Base-by-base conservation (phyloP, 805 yeast genomes). In the Yarrowia sp. region DNA sequence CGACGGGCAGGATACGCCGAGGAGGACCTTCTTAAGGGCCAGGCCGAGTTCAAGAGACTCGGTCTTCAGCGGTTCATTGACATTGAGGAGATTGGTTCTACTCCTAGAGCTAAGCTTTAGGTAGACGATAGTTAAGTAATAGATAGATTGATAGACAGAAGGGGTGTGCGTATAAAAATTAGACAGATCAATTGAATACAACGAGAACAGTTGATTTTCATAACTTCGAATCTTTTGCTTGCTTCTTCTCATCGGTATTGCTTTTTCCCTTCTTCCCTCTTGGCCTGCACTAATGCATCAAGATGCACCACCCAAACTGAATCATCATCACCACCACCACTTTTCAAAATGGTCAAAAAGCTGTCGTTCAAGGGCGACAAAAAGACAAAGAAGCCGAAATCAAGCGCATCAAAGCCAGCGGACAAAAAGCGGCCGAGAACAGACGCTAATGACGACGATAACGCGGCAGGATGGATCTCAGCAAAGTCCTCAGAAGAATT, bases 1-100 rank as follows among this genome's bases (percentile, higher is more conserved):
- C 79, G 81, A 71, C 79, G 79, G 43, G 83, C 87, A 73, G 92
- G 89, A 0, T 76, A 87, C 42, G 84, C 82, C 75, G 83, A 81
- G 69, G 87, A 84, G 0, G 85, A 83, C 19, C 65, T 64, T 45
- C 76, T 73, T 26, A 70, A 75, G 67, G 73, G 69, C 9, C 26
- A 71, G 43, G 59, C 73, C 5, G 72, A 74, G 10, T 50, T 74
- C 45, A 78, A 76, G 55, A 32, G 42, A 2, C 65, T 59, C 4
- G 65, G 65, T 35, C 52, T 59, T 2, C 42, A 45, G 52, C 35
- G 65, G 22, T 59, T 59, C 9, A 43, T 59, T 59, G 65, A 59
- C 16, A 45, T 59, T 16, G 65, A 59, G 35, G 52, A 59, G 14
- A 43, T 59, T 16, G 42, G 52, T 2, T 16, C 42, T 16, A 12